Conservation (phyloP, 176 grass and related monocot species). For the Oryza nivara region DNA sequence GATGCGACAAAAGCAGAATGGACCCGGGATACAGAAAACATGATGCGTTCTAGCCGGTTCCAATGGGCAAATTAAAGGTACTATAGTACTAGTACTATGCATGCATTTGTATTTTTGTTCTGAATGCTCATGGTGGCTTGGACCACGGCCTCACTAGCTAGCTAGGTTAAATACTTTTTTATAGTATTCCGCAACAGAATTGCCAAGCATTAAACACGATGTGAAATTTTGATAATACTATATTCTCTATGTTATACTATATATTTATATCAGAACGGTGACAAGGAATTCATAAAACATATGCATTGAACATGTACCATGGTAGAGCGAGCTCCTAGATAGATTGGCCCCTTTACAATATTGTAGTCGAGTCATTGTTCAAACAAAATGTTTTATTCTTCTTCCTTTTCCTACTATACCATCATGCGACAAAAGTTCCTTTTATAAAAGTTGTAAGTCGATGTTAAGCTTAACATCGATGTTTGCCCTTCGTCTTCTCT, state of each 20-base stretch:
- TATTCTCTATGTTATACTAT: background rate
- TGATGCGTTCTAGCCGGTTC: background rate
- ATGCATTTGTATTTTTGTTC: background rate
- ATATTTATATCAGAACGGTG: background rate
- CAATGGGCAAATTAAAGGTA: background rate
- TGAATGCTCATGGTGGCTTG: background rate
- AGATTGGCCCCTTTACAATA: no score
- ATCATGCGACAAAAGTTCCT: no score
- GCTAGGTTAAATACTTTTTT: background rate
- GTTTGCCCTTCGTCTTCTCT: no score
- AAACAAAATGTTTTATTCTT: no score
- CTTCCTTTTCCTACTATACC: no score
- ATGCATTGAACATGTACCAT: no score
- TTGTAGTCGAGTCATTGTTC: no score
- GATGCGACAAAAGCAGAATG: background rate
- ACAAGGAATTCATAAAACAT: no score
- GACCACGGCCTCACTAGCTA: slow-evolving; percentile 16
- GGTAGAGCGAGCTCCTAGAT: no score
- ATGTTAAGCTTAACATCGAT: no score
- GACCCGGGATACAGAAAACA: background rate
- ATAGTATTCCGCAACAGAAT: background rate
- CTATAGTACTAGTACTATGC: no score
- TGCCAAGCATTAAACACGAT: background rate
- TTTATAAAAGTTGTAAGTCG: no score
- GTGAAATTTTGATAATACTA: background rate